A percentile compares a stretch with the other conserved stretches of the same genome.
phyloP scores from a whole-genome alignment of 2,329 filamentous ascomycete species.

The Coniochaeta sp. region DNA sequence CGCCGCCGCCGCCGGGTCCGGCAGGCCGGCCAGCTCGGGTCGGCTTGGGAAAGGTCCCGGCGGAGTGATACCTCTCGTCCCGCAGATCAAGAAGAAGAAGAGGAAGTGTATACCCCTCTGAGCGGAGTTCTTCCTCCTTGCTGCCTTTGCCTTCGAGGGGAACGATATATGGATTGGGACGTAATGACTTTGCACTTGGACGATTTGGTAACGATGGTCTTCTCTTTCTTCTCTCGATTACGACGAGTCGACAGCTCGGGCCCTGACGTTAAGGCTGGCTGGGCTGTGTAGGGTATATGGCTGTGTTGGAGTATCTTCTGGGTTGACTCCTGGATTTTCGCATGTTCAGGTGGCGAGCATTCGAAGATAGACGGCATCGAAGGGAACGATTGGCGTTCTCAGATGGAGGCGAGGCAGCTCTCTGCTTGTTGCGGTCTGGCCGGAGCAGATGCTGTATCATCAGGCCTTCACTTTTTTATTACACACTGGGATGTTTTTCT shows the following conservation, averaged over 20 bases:
- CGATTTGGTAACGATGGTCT: constrained; percentile 2
- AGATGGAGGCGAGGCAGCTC: neutral
- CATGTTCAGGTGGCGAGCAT: constrained; percentile 6
- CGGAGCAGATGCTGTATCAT: neutral
- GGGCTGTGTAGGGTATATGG: neutral
- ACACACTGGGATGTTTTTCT: constrained; percentile 4
- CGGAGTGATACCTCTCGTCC: constrained; percentile 26
- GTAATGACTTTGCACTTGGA: constrained; percentile 3
- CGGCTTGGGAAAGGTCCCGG: neutral
- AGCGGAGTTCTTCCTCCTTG: constrained; percentile 16
- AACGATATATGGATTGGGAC: neutral
- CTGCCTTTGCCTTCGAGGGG: neutral
- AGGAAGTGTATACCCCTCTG: constrained; percentile 75
- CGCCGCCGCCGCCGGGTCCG: constrained; percentile 27
- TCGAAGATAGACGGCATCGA: constrained; percentile 7
- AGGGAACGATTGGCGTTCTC: constrained; percentile 2
- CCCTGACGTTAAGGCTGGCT: neutral
- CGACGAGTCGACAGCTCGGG: neutral
- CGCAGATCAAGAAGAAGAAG: constrained; percentile 68
- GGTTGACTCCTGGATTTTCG: constrained; percentile 4
- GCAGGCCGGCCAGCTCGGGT: constrained; percentile 18
- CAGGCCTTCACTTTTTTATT: neutral
- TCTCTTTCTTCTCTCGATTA: constrained; percentile 2
- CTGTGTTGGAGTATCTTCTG: neutral
- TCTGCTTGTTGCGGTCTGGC: neutral